phyloP scores from a whole-genome alignment of 2,329 filamentous ascomycete species.

The Botryotinia convoluta region DNA sequence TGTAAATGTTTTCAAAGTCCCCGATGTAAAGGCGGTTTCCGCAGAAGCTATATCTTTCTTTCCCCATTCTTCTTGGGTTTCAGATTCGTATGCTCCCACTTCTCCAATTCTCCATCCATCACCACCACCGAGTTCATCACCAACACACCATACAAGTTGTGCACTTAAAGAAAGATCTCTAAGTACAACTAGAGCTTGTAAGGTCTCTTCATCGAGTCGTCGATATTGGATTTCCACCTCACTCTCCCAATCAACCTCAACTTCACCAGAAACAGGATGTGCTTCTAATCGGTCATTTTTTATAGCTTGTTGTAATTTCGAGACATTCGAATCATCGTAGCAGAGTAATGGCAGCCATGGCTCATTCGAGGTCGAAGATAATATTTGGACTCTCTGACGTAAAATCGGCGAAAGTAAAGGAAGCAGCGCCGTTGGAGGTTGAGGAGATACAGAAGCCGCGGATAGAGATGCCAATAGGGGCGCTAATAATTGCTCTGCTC shows the following conservation, averaged over 20 bases:
- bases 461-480: constrained; percentile 60
- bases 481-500: constrained; percentile 49
- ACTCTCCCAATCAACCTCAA: constrained; percentile 68
- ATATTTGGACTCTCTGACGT: constrained; percentile 62
- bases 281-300: constrained; percentile 66
- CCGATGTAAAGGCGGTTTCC: constrained; percentile 52
- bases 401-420: constrained; percentile 64
- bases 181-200: constrained; percentile 65
- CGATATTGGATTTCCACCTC: constrained; percentile 63
- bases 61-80: constrained; percentile 51
- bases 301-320: constrained; percentile 59
- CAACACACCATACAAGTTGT: constrained; percentile 66
- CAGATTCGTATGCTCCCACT: constrained; percentile 58
- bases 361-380: constrained; percentile 58
- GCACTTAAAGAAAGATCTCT: constrained; percentile 61
- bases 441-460: constrained; percentile 55
- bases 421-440: constrained; percentile 55
- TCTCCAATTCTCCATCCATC: constrained; percentile 73
- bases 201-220: constrained; percentile 71
- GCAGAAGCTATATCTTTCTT: constrained; percentile 55
- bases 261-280: constrained; percentile 77
- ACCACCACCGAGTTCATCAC: constrained; percentile 52
- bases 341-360: constrained; percentile 73
- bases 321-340: constrained; percentile 56
- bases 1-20: constrained; percentile 8